These are phyloP conservation scores for Protomyces arabidopsidicola DNA, from an alignment of 1,139 yeast species.

Conservation along the genomic window DNA sequence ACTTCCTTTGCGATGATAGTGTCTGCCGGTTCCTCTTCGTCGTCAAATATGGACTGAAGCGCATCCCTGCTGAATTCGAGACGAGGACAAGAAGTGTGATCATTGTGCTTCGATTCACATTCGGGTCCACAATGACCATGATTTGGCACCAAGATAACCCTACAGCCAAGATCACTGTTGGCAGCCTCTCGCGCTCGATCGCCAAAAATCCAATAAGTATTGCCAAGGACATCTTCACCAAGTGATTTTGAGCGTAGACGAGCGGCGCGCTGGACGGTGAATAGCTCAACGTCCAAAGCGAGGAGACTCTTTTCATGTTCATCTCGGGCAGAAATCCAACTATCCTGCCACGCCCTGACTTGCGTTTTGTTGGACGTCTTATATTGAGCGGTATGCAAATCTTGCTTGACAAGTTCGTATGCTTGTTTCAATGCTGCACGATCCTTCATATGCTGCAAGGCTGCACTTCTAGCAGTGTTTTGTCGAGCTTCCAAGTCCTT, in stretches of 20 bases:
- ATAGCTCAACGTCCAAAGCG: not conserved
- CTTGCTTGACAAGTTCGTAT: not conserved
- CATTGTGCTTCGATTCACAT: not conserved
- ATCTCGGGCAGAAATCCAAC: not conserved
- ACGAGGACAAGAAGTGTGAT: not conserved
- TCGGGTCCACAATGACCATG: not conserved
- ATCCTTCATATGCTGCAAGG: not conserved
- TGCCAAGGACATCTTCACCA: not conserved
- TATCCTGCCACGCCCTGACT: not conserved
- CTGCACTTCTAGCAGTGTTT: not conserved
- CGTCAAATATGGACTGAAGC: not conserved
- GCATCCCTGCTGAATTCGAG: not conserved
- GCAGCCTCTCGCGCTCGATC: not conserved
- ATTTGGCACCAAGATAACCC: not conserved
- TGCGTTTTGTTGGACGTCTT: not conserved
- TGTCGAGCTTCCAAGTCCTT: not conserved
- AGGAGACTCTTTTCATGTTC: not conserved
- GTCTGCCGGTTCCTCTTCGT: not conserved
- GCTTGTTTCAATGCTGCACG: not conserved
- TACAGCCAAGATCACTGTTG: not conserved
- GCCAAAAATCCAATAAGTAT: not conserved
- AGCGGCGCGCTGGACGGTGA: not conserved
- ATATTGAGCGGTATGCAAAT: not conserved
- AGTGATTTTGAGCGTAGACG: not conserved
- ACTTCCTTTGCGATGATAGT: not conserved